A percentile compares a stretch with the other conserved stretches of the same genome.
Conservation (phyloP, 1,139 yeast genomes). For the Suhomyces anneliseae region DNA sequence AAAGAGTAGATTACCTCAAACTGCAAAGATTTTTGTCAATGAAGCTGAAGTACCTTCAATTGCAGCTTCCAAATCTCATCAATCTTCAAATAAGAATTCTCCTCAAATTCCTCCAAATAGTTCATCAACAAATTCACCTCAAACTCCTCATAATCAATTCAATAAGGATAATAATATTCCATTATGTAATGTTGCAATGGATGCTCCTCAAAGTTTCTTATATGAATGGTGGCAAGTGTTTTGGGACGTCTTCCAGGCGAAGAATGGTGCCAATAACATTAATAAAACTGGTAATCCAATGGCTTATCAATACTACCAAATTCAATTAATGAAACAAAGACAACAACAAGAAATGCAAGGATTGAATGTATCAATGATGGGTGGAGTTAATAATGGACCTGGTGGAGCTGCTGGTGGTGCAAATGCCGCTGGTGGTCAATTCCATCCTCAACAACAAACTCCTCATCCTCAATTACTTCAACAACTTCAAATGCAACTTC, state of each 20-base stretch:
- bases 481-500: constrained; percentile 14
- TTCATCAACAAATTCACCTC: constrained; percentile 20
- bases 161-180: constrained; percentile 47
- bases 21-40: constrained; percentile 69
- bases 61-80: constrained; percentile 11
- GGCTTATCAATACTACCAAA: constrained; percentile 72
- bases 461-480: constrained; percentile 13
- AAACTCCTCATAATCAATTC: constrained; percentile 21
- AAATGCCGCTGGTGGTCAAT: constrained; percentile 4
- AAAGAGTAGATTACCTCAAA: constrained; percentile 67
- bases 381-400: constrained; percentile 11
- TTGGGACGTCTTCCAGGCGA: constrained; percentile 90
- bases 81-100: constrained; percentile 19
- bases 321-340: constrained; percentile 64
- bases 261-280: constrained; percentile 33
- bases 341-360: constrained; percentile 55
- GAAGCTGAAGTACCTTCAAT: constrained; percentile 62
- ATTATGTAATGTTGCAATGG: constrained; percentile 55
- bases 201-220: constrained; percentile 84
- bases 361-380: constrained; percentile 31
- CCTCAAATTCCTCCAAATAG: constrained; percentile 17
- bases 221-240: constrained; percentile 97
- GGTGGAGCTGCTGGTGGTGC: background rate
- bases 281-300: constrained; percentile 51
- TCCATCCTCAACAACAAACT: constrained; percentile 9